phyloP scores from a whole-genome alignment of 2,329 filamentous ascomycete genomes.

The Emericellopsis cladophorae region DNA sequence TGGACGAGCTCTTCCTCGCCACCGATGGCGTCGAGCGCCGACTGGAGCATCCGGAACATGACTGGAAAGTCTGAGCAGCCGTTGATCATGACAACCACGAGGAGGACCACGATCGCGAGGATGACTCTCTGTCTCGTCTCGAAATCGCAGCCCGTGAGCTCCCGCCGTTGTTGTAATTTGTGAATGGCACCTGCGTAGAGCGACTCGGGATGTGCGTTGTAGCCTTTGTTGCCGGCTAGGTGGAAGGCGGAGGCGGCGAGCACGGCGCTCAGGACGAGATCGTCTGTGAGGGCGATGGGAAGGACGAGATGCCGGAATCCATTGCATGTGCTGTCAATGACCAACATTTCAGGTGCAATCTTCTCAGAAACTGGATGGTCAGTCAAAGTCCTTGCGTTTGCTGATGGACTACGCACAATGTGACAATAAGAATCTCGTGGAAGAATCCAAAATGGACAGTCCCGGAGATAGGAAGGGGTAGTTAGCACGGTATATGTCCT shows the following conservation, averaged over 20 bases:
- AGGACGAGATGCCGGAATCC: conserved; percentile 9
- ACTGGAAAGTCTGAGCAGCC: conserved; percentile 13
- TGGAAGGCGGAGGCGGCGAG: conserved; percentile 13
- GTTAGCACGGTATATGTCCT: too few relatives aligned
- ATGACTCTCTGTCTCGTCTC: conserved; percentile 8
- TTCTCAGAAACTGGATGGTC: conserved; percentile 7
- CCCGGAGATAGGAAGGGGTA: too few relatives aligned
- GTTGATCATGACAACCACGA: conserved; percentile 12
- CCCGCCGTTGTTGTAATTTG: conserved; percentile 7
- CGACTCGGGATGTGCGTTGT: conserved; percentile 4
- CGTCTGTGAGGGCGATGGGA: conserved; percentile 7
- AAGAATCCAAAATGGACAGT: neutral
- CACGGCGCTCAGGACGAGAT: conserved; percentile 12
- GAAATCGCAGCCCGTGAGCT: conserved; percentile 5
- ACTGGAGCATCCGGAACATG: conserved; percentile 12
- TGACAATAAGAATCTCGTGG: neutral
- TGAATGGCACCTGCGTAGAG: conserved; percentile 7
- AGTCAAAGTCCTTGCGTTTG: neutral
- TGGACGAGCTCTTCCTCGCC: conserved; percentile 7
- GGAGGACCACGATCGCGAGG: conserved; percentile 10
- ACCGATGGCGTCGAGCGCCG: conserved; percentile 12
- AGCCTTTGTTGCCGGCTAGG: conserved; percentile 1
- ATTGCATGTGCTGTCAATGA: conserved; percentile 8
- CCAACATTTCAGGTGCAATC: conserved; percentile 11
- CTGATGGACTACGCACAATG: neutral